Conservation (phyloP, 75 land plant genomes). For the Ceratopteris richardii region DNA sequence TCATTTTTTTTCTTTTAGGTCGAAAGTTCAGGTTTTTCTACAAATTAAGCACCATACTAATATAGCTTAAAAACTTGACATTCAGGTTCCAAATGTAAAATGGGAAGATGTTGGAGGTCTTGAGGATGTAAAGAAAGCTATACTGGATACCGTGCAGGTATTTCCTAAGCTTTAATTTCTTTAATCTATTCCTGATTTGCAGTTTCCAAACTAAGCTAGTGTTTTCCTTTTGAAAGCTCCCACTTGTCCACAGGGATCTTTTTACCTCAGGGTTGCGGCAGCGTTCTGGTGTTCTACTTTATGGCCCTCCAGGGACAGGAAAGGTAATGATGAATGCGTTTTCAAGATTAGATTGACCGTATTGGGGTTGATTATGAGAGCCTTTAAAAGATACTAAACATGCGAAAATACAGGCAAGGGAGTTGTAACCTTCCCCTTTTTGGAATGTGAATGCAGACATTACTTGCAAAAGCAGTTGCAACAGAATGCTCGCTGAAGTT, state of each 20-base stretch:
- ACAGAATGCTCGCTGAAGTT: constrained; percentile 94
- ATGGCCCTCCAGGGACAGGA: constrained; percentile 98
- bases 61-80: too few species aligned
- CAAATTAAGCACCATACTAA: too few species aligned
- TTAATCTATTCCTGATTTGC: too few species aligned
- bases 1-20: not conserved
- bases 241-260: constrained; percentile 78
- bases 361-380: not conserved
- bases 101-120: constrained; percentile 99
- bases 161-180: not conserved
- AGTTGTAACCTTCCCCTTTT: too few species aligned
- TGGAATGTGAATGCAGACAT: constrained; percentile 42
- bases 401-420: too few species aligned
- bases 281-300: constrained; percentile 88
- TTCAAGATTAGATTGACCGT: too few species aligned
- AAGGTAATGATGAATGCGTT: constrained; percentile 56
- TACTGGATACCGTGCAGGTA: constrained; percentile 93
- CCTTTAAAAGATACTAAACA: too few species aligned
- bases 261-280: constrained; percentile 90
- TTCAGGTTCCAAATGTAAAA: constrained; percentile 94
- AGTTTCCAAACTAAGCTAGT: too few species aligned
- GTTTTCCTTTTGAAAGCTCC: constrained; percentile 38
- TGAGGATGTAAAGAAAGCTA: constrained; percentile 86
- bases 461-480: constrained; percentile 95
- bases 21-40: too few species aligned